Evolutionary conservation across 2,329 filamentous ascomycete genomes (phyloP), one percentile per base, ranked within the genome.

Genomic region (Aspergillus sclerotialis): DNA sequence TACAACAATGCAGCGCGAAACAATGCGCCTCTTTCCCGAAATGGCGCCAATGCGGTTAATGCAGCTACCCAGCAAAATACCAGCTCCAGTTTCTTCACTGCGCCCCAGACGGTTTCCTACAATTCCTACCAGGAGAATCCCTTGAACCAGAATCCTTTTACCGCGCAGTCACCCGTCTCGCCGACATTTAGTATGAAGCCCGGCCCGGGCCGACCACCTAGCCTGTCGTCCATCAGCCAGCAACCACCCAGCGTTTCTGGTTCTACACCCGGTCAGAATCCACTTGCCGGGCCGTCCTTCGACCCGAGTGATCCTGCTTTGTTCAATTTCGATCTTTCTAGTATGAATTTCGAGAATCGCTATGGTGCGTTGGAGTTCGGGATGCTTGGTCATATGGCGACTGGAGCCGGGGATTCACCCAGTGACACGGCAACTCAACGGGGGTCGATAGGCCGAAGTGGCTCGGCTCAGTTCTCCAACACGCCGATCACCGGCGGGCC

Each of bases 321-420:
- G 36, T 95, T 93, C 73, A 95, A 95, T 58, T 94, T 96, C 60
- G 89, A 96, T 58, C 77, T 95, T 8, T 88, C 93, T 36, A 88
- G 87, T 39, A 75, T 95, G 57, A 92, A 92, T 58, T 98, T 96
- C 60, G 89, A 88, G 36, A 96, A 92, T 56, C 87, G 94, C 45
- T 98, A 96, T 55, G 90, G 89, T 40, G 90, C 89, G 12, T 73
- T 94, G 60, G 92, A 96, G 60, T 95, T 96, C 58, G 84, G 88
- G 35, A 95, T 96, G 76, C 76, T 98, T 0, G 88, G 87, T 17
- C 90, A 96, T 58, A 94, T 98, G 84, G 87, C 86, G 39, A 87
- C 84, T n/a, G 84, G 84, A 10, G 83, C 85, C 10, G 83, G 80
- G n/a, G 85, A 92, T 48, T 84, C 82, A 5, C 77, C 82, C 4